These are phyloP conservation scores for Collybia mongolica DNA, from an alignment of 768 basidiomycete genomes.

Conservation along the genomic window DNA sequence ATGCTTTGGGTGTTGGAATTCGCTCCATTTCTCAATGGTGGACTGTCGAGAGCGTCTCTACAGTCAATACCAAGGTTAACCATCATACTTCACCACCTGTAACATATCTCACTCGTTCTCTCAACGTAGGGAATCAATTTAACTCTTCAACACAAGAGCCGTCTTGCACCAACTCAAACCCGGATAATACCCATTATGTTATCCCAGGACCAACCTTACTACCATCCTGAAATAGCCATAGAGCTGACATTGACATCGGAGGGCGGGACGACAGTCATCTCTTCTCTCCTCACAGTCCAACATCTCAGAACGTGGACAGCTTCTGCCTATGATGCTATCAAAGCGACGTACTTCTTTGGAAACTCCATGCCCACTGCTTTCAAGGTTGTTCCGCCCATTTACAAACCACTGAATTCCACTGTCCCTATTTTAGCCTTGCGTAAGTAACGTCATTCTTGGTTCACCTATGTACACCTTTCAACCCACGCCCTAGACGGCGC, in stretches of 20 bases:
- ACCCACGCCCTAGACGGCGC: constrained; percentile 69
- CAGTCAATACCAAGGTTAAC: constrained; percentile 13
- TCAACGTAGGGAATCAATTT: constrained; percentile 26
- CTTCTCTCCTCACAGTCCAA: constrained; percentile 38
- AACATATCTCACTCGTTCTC: neutral
- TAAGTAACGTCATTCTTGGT: constrained; percentile 28
- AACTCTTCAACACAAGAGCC: constrained; percentile 23
- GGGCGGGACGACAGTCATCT: constrained; percentile 20
- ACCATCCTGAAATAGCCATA: constrained; percentile 29
- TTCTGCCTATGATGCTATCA: constrained; percentile 36
- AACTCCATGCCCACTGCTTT: constrained; percentile 57
- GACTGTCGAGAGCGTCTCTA: constrained; percentile 36
- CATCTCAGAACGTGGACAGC: constrained; percentile 44
- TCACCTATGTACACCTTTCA: neutral
- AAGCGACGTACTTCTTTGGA: constrained; percentile 58
- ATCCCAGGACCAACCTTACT: constrained; percentile 37
- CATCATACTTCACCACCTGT: neutral
- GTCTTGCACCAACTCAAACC: constrained; percentile 62
- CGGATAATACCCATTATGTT: constrained; percentile 56
- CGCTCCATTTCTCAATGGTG: constrained; percentile 55
- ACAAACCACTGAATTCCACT: too few relatives aligned
- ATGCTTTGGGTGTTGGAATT: constrained; percentile 64
- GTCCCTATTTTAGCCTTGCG: constrained; percentile 56
- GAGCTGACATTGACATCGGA: constrained; percentile 36
- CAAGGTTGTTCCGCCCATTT: constrained; percentile 51